Conservation (phyloP, 2,329 filamentous ascomycete genomes). For the Ceratocystiopsis minuta region DNA sequence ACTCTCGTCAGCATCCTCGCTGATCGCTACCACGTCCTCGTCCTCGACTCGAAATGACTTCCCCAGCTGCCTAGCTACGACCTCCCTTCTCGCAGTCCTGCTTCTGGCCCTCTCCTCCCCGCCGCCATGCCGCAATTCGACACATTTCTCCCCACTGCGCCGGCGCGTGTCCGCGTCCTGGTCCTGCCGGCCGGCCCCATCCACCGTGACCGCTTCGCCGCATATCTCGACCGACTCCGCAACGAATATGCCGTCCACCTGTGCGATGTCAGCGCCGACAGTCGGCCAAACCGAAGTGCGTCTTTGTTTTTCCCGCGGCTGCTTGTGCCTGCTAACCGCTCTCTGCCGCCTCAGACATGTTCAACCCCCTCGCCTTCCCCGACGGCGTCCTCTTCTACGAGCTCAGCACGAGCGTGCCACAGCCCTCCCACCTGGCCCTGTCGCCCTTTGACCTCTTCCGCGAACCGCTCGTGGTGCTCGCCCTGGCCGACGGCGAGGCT, state of each 20-base stretch:
- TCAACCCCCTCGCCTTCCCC: conserved; percentile 78
- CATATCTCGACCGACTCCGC: conserved; percentile 62
- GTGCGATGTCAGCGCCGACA: conserved; percentile 72
- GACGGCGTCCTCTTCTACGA: conserved; percentile 78
- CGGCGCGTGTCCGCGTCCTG: conserved; percentile 75
- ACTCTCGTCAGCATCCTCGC: no score
- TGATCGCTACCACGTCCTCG: no score
- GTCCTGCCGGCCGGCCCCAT: conserved; percentile 77
- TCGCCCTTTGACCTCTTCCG: conserved; percentile 83
- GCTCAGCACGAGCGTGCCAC: conserved; percentile 60
- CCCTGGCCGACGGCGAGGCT: conserved; percentile 66
- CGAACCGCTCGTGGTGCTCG: conserved; percentile 68
- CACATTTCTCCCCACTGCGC: conserved; percentile 76
- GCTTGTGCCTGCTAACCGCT: no score
- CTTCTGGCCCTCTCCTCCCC: no score
- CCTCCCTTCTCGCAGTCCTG: no score
- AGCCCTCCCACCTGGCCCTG: conserved; percentile 60
- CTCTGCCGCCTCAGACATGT: conserved; percentile 49
- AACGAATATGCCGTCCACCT: conserved; percentile 67
- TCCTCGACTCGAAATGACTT: no score
- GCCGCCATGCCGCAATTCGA: conserved; percentile 33
- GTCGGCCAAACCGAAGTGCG: conserved; percentile 71
- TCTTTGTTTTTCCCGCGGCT: conserved; percentile 3
- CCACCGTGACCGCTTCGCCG: conserved; percentile 59
- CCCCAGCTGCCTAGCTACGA: no score